Conservation (phyloP, 164 flowering plant species). For the Aristolochia californica region DNA sequence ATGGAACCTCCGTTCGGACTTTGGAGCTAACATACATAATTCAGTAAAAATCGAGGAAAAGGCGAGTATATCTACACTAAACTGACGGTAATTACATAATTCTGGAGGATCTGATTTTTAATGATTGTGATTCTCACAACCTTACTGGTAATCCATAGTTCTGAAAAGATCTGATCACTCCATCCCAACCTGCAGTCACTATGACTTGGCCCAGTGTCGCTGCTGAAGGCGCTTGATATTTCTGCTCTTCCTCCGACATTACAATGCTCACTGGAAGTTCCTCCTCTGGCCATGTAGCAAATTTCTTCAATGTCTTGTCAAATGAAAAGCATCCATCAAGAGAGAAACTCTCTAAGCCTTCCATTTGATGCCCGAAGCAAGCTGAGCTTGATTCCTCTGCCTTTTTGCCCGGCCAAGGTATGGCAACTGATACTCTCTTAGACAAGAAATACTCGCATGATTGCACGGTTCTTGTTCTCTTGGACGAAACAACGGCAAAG, state of each 20-base stretch:
- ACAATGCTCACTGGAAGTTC: constrained; percentile 34
- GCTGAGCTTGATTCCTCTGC: background rate
- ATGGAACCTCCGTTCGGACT: too few species aligned
- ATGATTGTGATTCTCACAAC: constrained; percentile 11
- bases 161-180: constrained; percentile 62
- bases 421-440: constrained; percentile 59
- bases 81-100: background rate
- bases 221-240: background rate
- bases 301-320: constrained; percentile 32
- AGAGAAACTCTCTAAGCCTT: constrained; percentile 28
- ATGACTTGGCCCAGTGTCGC: constrained; percentile 73
- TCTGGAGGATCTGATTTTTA: too few species aligned
- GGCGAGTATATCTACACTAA: too few species aligned
- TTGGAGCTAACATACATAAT: too few species aligned
- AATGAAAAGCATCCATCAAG: constrained; percentile 40
- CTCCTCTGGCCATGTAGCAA: constrained; percentile 91
- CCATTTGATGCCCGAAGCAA: background rate
- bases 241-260: constrained; percentile 9
- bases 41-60: too few species aligned
- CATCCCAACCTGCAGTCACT: constrained; percentile 66
- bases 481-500: constrained; percentile 27
- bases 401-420: constrained; percentile 51
- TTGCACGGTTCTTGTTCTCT: constrained; percentile 32
- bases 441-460: constrained; percentile 67
- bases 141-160: constrained; percentile 74